Base-by-base conservation (phyloP, 805 yeast genomes). In the Ogataea thermomethanolica region DNA sequence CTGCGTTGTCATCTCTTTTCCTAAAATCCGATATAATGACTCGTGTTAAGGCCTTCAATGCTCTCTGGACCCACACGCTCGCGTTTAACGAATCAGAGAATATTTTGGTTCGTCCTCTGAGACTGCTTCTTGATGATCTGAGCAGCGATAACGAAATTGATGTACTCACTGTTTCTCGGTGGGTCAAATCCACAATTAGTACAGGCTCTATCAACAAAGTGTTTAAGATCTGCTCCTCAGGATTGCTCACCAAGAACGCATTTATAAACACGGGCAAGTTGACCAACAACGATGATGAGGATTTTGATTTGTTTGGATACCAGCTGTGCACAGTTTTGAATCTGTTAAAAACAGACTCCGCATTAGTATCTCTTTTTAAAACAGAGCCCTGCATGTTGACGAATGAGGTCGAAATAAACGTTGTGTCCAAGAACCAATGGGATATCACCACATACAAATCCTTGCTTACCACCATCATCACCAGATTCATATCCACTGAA, bases 31-130 rank as follows among this genome's bases (percentile, higher is more conserved):
- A 61, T 6, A 56, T 55, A 25, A 61, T 70, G 14, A 61, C 69
- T 12, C 67, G 79, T 44, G 59, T 82, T 1, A 58, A 66, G 12
- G 82, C 84, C 0, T 74, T 87, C 47, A 71, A 78, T 36, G 71
- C 77, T 7, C 56, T 90, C 5, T 91, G 97, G 97, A 69, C 71
- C 3, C 91, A 85, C 51, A 73, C 91, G 0, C 45, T 62, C 7
- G 59, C 69, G n/a, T 55, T 62, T 27, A 73, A 70, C 31, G 86
- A 79, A 26, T 37, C 62, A 0, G 80, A 71, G 36, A 47, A 58
- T 2, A 61, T 83, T 7, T 59, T 88, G 9, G 64, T 72, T 6
- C 69, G 81, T 46, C 93, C 95, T 0, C 58, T 88, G 5, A 77
- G 79, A 44, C 56, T 86, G 1, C 64, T 86, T 12, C 58, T 90